Percentiles rank a stretch among this genome's conserved stretches.
Conservation (phyloP, 768 basidiomycete genomes). For the Trametes elegans region DNA sequence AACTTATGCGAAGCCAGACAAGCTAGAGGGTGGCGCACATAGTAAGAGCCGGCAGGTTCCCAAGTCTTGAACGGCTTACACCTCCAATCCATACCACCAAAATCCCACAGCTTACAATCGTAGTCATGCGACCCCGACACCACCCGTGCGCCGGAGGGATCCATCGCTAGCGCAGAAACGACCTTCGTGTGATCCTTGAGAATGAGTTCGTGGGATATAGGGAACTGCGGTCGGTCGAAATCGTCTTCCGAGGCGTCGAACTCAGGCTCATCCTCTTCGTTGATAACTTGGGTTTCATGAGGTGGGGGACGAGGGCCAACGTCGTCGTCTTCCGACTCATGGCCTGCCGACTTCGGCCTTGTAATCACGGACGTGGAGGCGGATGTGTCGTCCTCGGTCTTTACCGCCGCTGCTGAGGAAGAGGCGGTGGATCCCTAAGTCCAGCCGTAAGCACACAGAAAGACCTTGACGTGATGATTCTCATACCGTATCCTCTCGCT, state of each 20-base stretch:
- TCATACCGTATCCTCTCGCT: constrained; percentile 45
- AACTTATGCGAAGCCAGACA: not conserved
- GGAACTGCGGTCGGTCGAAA: constrained; percentile 64
- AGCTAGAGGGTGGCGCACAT: constrained; percentile 47
- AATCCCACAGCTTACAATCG: constrained; percentile 98
- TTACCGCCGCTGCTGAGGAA: not conserved
- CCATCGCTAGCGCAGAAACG: constrained; percentile 86
- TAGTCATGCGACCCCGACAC: constrained; percentile 95
- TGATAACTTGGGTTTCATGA: not conserved
- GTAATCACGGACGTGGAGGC: not conserved
- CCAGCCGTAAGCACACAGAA: too few relatives aligned
- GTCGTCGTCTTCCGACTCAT: constrained; percentile 27
- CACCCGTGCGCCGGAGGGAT: constrained; percentile 91
- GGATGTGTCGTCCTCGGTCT: not conserved
- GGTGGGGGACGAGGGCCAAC: constrained; percentile 26
- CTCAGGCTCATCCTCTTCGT: constrained; percentile 29
- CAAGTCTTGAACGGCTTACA: constrained; percentile 96
- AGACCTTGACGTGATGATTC: too few relatives aligned
- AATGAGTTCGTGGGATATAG: constrained; percentile 85
- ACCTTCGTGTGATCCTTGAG: constrained; percentile 97
- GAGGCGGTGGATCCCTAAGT: not conserved
- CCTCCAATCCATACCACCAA: constrained; percentile 92
- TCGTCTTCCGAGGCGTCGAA: constrained; percentile 44
- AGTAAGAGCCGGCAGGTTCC: constrained; percentile 92
- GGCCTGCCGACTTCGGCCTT: constrained; percentile 20